Percentiles rank a stretch among this genome's conserved stretches.
phyloP scores from a whole-genome alignment of 2,329 filamentous ascomycete species.

The Colletotrichum liaoningense region DNA sequence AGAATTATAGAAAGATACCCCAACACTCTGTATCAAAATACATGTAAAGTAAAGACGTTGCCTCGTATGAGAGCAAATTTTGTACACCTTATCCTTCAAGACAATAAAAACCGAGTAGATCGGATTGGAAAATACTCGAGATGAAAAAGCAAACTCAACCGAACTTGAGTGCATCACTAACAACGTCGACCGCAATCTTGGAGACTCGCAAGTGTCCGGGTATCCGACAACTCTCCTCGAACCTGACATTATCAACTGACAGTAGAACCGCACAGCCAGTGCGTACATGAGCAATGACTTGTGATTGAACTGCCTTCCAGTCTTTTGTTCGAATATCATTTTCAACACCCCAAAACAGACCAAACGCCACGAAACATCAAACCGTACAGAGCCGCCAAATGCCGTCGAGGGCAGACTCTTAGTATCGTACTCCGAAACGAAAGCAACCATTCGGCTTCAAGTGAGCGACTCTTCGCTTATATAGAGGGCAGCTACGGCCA shows the following conservation, averaged over 20 bases:
- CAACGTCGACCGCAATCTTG: not conserved
- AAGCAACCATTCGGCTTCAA: constrained; percentile 3
- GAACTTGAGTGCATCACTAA: not conserved
- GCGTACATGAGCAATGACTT: not conserved
- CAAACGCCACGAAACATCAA: constrained; percentile 25
- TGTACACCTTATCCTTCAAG: constrained; percentile 25
- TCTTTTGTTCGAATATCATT: not conserved
- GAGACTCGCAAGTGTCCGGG: constrained; percentile 4
- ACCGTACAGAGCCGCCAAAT: constrained; percentile 4
- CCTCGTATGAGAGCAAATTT: not conserved
- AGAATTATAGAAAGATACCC: constrained; percentile 29
- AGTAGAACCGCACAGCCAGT: constrained; percentile 11
- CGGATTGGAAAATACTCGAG: not conserved
- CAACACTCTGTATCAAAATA: constrained; percentile 27
- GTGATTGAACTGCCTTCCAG: not conserved
- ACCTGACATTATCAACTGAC: constrained; percentile 14
- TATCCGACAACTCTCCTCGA: constrained; percentile 9
- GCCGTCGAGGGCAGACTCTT: constrained; percentile 15
- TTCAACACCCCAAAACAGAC: not conserved
- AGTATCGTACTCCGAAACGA: constrained; percentile 32
- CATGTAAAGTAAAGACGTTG: constrained; percentile 15
- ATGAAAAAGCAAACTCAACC: constrained; percentile 3
- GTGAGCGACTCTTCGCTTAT: constrained; percentile 13
- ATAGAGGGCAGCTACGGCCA: constrained; percentile 61
- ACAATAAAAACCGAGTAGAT: not conserved